Percentiles rank a stretch among this genome's conserved stretches.
Evolutionary conservation across 306 rosid species (phyloP).

Genomic region (Arachis stenosperma): DNA sequence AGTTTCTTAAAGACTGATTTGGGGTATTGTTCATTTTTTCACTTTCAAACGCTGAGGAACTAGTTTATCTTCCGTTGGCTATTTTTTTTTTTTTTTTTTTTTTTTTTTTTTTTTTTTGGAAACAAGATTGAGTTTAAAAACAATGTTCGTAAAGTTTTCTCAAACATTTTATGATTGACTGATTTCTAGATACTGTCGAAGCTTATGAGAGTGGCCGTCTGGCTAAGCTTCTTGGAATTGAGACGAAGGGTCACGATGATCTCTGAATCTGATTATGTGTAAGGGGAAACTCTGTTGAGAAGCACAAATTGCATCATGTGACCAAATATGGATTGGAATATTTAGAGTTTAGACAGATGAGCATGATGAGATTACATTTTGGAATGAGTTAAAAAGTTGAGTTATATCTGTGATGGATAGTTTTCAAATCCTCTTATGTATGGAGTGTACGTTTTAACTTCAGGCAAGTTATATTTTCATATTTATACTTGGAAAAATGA

Average conservation of each 20-base stretch:
- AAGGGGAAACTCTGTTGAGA: conserved; percentile 3
- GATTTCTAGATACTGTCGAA: conserved; percentile 68
- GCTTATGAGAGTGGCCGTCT: conserved; percentile 80
- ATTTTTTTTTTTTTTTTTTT: too few relatives aligned
- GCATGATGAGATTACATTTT: conserved; percentile 29
- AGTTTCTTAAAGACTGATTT: too few relatives aligned
- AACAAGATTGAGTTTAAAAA: too few relatives aligned
- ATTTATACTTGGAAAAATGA: too few relatives aligned
- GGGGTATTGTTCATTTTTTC: too few relatives aligned
- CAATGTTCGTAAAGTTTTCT: neutral
- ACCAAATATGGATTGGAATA: conserved; percentile 4
- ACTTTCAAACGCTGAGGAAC: too few relatives aligned
- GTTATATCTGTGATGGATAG: conserved; percentile 19
- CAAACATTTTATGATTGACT: conserved; percentile 19
- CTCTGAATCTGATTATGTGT: conserved; percentile 51
- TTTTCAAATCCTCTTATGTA: neutral
- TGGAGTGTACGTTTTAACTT: neutral
- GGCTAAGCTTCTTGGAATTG: conserved; percentile 71
- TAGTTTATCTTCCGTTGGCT: too few relatives aligned
- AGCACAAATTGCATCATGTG: conserved; percentile 5
- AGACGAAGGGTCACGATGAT: conserved; percentile 45
- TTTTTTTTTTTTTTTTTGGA: too few relatives aligned
- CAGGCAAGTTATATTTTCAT: conserved; percentile 8
- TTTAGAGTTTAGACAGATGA: neutral
- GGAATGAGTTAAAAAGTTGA: conserved; percentile 5